Conservation (phyloP, 1,284 basidiomycete species). For the Gomphus bonarii region DNA sequence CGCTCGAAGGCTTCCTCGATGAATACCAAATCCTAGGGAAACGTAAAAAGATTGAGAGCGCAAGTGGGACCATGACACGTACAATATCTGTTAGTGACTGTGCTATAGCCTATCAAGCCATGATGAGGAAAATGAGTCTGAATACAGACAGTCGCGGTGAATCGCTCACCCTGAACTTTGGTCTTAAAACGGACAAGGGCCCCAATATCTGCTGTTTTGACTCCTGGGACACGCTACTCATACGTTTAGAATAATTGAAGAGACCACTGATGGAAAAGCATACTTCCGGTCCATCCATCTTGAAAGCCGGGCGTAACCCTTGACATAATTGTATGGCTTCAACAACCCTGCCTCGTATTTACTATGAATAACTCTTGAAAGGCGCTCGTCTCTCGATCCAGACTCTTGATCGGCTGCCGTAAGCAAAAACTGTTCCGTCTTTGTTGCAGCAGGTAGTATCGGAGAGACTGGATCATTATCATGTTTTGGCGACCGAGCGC, state of each 20-base stretch:
- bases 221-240: constrained; percentile 68
- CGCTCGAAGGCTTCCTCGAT: constrained; percentile 97
- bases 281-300: constrained; percentile 94
- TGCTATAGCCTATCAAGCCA: constrained; percentile 59
- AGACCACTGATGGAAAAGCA: constrained; percentile 15
- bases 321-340: constrained; percentile 95
- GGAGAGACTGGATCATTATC: constrained; percentile 19
- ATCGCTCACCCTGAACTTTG: constrained; percentile 72
- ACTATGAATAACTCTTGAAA: constrained; percentile 88
- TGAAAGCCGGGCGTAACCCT: constrained; percentile 81
- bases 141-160: constrained; percentile 15
- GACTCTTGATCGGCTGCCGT: constrained; percentile 94
- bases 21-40: constrained; percentile 78
- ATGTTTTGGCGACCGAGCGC: constrained; percentile 10
- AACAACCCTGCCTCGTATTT: constrained; percentile 95
- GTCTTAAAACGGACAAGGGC: constrained; percentile 82
- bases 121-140: constrained; percentile 5
- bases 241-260: not conserved
- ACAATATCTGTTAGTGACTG: constrained; percentile 84
- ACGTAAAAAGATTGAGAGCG: constrained; percentile 7
- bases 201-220: constrained; percentile 86
- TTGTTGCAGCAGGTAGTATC: constrained; percentile 58
- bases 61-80: constrained; percentile 16
- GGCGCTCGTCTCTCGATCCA: constrained; percentile 82
- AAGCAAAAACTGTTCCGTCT: constrained; percentile 82